Evolutionary conservation across 345 rosid genomes (phyloP).

Genomic region (Carallia brachiata): DNA sequence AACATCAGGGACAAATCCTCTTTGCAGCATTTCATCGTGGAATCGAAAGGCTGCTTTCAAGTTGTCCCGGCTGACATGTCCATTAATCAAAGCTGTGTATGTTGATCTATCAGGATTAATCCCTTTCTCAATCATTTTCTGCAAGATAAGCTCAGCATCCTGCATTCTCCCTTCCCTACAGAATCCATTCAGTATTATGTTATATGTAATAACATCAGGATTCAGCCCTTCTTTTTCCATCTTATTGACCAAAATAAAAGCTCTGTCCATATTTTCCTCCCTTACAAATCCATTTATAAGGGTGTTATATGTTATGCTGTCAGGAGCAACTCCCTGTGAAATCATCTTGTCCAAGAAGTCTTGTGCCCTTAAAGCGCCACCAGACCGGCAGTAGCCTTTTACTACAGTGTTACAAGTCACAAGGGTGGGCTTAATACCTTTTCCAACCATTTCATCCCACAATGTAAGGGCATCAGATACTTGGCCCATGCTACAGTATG

Average conservation of each 20-base stretch:
- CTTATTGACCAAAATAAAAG: constrained; percentile 49
- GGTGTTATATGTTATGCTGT: constrained; percentile 62
- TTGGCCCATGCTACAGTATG: constrained; percentile 54
- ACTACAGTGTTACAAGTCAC: constrained; percentile 63
- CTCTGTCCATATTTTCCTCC: constrained; percentile 66
- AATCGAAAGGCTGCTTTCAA: constrained; percentile 73
- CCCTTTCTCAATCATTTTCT: constrained; percentile 68
- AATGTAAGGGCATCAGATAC: constrained; percentile 56
- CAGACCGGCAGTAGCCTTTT: constrained; percentile 75
- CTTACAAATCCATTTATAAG: constrained; percentile 63
- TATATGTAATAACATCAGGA: constrained; percentile 62
- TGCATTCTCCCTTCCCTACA: constrained; percentile 74
- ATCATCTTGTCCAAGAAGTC: constrained; percentile 59
- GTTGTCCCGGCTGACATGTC: constrained; percentile 67
- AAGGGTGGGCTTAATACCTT: constrained; percentile 54
- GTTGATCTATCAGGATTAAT: constrained; percentile 61
- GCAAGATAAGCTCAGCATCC: constrained; percentile 56
- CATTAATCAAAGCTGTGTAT: constrained; percentile 72
- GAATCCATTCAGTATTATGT: constrained; percentile 62
- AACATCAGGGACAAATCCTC: constrained; percentile 80
- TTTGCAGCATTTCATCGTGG: constrained; percentile 80
- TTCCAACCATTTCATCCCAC: constrained; percentile 74
- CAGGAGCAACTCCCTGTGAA: constrained; percentile 56
- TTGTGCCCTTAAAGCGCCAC: constrained; percentile 56
- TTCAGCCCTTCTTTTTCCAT: constrained; percentile 61